These are phyloP conservation scores for Paramecium bursaria DNA, from an alignment of 73 alveolate genomes.

Conservation along the genomic window DNA sequence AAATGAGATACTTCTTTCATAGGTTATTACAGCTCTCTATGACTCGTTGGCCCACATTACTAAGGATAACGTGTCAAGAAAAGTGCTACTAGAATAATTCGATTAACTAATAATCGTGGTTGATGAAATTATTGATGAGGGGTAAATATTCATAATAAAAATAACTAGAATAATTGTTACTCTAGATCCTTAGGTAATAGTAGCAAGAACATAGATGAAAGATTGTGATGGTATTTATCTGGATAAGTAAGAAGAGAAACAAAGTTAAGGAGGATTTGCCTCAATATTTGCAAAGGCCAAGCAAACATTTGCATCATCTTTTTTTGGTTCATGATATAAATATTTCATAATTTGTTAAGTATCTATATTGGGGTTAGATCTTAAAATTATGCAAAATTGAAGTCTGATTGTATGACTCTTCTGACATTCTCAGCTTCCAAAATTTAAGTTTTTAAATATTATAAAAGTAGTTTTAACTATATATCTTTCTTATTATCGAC, in stretches of 20 bases:
- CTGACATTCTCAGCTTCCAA: no score
- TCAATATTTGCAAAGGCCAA: slow-evolving; percentile 50
- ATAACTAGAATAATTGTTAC: slow-evolving; percentile 23
- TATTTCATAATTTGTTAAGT: no score
- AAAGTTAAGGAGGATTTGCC: slow-evolving; percentile 37
- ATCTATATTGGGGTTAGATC: no score
- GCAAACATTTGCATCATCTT: slow-evolving; percentile 42
- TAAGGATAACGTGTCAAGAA: slow-evolving; percentile 11
- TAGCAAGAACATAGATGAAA: slow-evolving; percentile 44
- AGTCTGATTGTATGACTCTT: no score
- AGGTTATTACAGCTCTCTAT: slow-evolving; percentile 3
- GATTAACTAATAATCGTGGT: slow-evolving; percentile 19
- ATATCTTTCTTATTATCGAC: no score
- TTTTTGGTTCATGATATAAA: slow-evolving; percentile 51
- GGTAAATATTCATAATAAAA: background rate
- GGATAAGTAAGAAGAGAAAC: slow-evolving; percentile 32
- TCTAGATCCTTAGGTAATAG: slow-evolving; percentile 25
- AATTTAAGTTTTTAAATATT: no score
- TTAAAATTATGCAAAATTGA: no score
- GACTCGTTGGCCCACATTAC: slow-evolving; percentile 42
- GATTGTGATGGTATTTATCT: slow-evolving; percentile 13
- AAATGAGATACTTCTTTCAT: slow-evolving; percentile 24
- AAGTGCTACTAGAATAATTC: background rate
- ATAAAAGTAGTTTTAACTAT: no score
- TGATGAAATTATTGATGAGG: slow-evolving; percentile 50